Percentiles rank a stretch among this genome's conserved stretches.
Evolutionary conservation across 768 basidiomycete genomes (phyloP).

Genomic region (Solioccasus polychromus): DNA sequence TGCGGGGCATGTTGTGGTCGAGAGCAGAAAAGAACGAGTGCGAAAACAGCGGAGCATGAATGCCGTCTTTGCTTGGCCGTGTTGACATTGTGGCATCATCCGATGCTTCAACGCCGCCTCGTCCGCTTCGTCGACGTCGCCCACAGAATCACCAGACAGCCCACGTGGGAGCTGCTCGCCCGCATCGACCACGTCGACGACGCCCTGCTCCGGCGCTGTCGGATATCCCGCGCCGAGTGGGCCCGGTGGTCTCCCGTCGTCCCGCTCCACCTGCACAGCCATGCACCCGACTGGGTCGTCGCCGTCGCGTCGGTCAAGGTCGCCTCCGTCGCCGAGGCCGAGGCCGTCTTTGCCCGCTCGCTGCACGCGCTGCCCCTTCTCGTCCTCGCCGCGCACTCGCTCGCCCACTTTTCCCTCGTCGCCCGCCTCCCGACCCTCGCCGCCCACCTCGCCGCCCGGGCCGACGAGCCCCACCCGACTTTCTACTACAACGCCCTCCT

Average conservation of each 20-base stretch:
- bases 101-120: slow-evolving; percentile 16
- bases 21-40: slow-evolving; percentile 15
- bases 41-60: slow-evolving; percentile 30
- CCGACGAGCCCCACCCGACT: no score
- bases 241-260: slow-evolving; percentile 38
- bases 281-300: slow-evolving; percentile 52
- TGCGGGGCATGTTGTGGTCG: slow-evolving; percentile 62
- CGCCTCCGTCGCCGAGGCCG: slow-evolving; percentile 43
- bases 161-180: slow-evolving; percentile 39
- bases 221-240: slow-evolving; percentile 38
- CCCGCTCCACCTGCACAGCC: slow-evolving; percentile 20
- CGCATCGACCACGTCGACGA: slow-evolving; percentile 7
- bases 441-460: slow-evolving; percentile 37
- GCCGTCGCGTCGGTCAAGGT: slow-evolving; percentile 48
- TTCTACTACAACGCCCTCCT: slow-evolving; percentile 53
- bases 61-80: slow-evolving; percentile 26
- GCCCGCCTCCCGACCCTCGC: slow-evolving; percentile 45
- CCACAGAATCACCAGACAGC: slow-evolving; percentile 35
- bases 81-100: slow-evolving; percentile 35
- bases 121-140: slow-evolving; percentile 33
- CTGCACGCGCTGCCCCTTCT: slow-evolving; percentile 20
- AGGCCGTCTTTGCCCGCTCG: slow-evolving; percentile 32
- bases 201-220: slow-evolving; percentile 32
- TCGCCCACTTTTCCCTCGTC: slow-evolving; percentile 49
- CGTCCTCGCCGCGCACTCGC: slow-evolving; percentile 38